Evolutionary conservation across 1,139 yeast genomes (phyloP), one percentile per base, ranked within the genome.

Genomic region (Pichia sp.): DNA sequence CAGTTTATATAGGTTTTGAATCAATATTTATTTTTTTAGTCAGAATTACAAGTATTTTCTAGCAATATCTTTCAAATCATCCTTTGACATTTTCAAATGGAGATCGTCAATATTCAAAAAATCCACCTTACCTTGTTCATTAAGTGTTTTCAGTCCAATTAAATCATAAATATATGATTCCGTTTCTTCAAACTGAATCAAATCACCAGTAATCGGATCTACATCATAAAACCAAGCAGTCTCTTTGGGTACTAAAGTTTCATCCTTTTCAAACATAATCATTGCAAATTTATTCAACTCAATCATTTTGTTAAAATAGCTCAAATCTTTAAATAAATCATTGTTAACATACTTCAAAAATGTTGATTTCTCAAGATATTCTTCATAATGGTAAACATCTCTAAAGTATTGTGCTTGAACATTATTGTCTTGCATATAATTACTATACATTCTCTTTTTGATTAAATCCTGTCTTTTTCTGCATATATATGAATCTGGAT

Each of bases 331-430:
- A 57, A 58, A 48, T 24, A 56, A 47, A 52, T 86, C 95, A 57
- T 85, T 85, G 60, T 86, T 86, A 42, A 82, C 64, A 53, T 75
- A 81, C 1, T 83, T 89, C 44, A 86, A 65, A 54, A 61, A 62
- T 4, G 41, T 50, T 5, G 66, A 59, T 34, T 53, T 50, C 32
- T 54, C 61, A 29, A 63, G 38, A 49, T 61, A 64, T 4, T 53
- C 52, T 6, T 63, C 63, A 53, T 55, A 65, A 37, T 60, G 43
- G 20, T 56, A 56, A 7, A 76, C 74, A 57, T 77, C 80, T 52
- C 95, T 69, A 63, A 80, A 86, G 61, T 84, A 86, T 59, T 85
- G 95, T 0, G 95, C 94, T 7, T 88, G 83, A 1, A 85, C 68
- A 2, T 83, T 66, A 9, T 74, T 66, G 13, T 71, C 70, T 59